phyloP scores from a whole-genome alignment of 1,139 yeast species.

The Kurtzmaniella natalensis region DNA sequence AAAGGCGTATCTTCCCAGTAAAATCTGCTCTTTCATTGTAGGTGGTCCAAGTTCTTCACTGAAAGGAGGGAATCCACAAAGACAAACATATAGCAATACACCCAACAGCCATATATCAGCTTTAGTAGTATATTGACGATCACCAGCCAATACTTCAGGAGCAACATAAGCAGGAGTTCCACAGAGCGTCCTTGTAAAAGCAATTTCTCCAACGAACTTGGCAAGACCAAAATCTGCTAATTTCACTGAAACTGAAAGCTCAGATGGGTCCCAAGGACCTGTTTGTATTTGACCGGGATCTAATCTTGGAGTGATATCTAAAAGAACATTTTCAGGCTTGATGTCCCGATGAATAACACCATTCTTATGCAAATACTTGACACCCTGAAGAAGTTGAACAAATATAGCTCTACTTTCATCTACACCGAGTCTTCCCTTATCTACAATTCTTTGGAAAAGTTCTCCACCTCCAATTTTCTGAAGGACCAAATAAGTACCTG shows the following conservation, averaged over 20 bases:
- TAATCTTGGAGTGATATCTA: constrained; percentile 56
- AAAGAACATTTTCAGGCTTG: constrained; percentile 82
- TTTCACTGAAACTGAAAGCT: constrained; percentile 60
- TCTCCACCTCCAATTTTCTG: constrained; percentile 77
- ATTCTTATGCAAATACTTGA: constrained; percentile 58
- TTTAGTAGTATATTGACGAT: constrained; percentile 61
- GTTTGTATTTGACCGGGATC: constrained; percentile 48
- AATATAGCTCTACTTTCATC: constrained; percentile 60
- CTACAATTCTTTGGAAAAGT: constrained; percentile 63
- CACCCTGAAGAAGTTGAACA: constrained; percentile 58
- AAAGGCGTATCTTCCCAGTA: constrained; percentile 64
- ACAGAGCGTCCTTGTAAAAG: constrained; percentile 72
- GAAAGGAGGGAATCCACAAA: constrained; percentile 84
- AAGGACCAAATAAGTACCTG: constrained; percentile 62
- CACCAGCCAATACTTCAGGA: constrained; percentile 59
- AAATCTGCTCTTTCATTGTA: constrained; percentile 67
- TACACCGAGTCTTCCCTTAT: constrained; percentile 55
- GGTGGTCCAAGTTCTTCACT: constrained; percentile 82
- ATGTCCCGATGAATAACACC: constrained; percentile 87
- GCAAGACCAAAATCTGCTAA: constrained; percentile 83
- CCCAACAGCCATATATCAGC: constrained; percentile 84
- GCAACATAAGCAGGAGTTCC: constrained; percentile 87
- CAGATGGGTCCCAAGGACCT: constrained; percentile 69
- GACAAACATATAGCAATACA: constrained; percentile 67
- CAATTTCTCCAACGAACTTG: constrained; percentile 71